Conservation (phyloP, 331 rosid species). For the Ulmus americana region DNA sequence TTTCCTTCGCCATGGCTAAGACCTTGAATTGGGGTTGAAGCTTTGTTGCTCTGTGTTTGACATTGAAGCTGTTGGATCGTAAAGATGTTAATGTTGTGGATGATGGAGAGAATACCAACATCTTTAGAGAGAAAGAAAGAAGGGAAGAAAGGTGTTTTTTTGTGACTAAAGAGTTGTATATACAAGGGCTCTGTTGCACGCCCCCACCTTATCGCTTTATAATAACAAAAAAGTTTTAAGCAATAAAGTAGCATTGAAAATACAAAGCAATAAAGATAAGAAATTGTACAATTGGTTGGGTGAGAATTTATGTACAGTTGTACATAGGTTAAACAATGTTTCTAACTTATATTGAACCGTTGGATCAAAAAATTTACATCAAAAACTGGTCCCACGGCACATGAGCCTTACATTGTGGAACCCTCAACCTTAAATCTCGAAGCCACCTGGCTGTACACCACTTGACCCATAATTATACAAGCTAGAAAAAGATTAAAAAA, state of each 20-base stretch:
- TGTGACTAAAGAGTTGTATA: background rate
- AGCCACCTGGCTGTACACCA: constrained; percentile 21
- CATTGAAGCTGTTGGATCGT: background rate
- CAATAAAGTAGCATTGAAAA: too few species aligned
- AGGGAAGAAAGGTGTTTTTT: background rate
- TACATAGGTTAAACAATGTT: background rate
- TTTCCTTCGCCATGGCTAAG: constrained; percentile 53
- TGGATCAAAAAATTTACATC: background rate
- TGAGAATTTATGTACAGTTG: background rate
- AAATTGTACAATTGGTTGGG: background rate
- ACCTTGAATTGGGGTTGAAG: constrained; percentile 27
- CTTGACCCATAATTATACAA: background rate
- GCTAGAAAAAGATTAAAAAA: background rate
- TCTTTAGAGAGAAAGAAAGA: constrained; percentile 18
- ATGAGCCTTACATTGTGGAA: background rate
- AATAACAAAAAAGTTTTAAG: background rate
- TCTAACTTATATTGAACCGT: constrained; percentile 1
- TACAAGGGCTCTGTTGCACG: background rate
- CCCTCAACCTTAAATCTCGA: background rate
- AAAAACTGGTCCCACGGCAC: constrained; percentile 14
- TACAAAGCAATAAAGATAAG: background rate
- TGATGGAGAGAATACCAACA: constrained; percentile 35
- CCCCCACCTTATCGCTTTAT: constrained; percentile 12
- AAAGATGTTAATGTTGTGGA: constrained; percentile 10
- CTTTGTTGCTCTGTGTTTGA: constrained; percentile 11